Evolutionary conservation across 805 yeast species (phyloP), one percentile per base, ranked within the genome.

Genomic region (Hanseniaspora clermontiae): DNA sequence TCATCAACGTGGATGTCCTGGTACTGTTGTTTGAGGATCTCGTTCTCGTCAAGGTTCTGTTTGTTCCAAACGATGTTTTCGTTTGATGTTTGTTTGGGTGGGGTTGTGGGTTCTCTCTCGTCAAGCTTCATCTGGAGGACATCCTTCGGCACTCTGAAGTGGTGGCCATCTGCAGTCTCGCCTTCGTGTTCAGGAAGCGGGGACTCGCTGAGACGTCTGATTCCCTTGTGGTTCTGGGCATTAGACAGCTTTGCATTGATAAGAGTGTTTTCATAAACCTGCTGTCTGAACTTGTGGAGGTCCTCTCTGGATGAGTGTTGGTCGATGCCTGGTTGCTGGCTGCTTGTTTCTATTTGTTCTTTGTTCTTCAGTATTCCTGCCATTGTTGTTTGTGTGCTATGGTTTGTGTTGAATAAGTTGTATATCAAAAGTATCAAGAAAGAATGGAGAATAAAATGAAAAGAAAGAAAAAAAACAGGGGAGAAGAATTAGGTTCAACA

Each of bases 11-110:
- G 68, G 46, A 73, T 67, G 57, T 73, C 74, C 51, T 71, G 73
- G 45, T 66, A 67, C 62, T 84, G 87, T 66, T 80, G 85, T 65
- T 89, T 95, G 3, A 87, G 77, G n/a, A 78, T 67, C 51, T 77
- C 77, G 57, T 75, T 75, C 52, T 77, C 78, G 52, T 76, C 78
- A 55, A 90, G 68, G 64, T 90, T 90, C 59, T 82, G 73, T 61
- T 86, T 90, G 66, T 90, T 95, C 96, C 96, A 90, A 65, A 82
- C 77, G 61, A 88, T 74, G 61, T 78, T 83, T 34, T 73, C 77
- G 36, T 64, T 71, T 15, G 60, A 57, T 10, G 59, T 62, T 24
- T 57, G 56, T 36, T 62, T 61, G 5, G 48, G 42, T 9, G 46
- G 52, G 11, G 49, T 43, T n/a, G 31, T 3, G 12, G 42, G 51